phyloP scores from a whole-genome alignment of 768 basidiomycete genomes.

The Phlebiopsis flavidoalba region DNA sequence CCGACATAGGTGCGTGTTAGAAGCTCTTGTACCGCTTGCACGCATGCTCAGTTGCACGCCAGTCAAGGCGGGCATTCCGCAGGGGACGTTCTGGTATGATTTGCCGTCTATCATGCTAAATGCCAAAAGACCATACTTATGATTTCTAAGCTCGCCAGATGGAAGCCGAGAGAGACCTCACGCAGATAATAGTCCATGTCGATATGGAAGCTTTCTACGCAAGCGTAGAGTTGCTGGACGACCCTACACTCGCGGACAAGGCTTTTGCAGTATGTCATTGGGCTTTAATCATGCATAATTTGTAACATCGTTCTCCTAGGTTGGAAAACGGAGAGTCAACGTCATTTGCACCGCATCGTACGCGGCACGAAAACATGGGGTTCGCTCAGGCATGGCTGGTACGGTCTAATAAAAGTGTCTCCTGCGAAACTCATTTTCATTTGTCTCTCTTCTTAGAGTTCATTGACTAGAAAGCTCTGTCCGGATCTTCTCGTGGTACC shows the following conservation, averaged over 20 bases:
- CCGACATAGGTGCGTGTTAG: slow-evolving; percentile 47
- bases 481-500: slow-evolving; percentile 77
- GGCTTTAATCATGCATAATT: too few relatives aligned
- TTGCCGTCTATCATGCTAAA: background rate
- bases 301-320: slow-evolving; percentile 30
- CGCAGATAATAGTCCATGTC: slow-evolving; percentile 84
- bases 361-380: slow-evolving; percentile 85
- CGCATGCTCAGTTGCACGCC: background rate
- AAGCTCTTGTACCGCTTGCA: slow-evolving; percentile 4
- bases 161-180: slow-evolving; percentile 72
- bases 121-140: background rate
- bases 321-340: slow-evolving; percentile 79
- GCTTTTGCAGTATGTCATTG: slow-evolving; percentile 59
- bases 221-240: slow-evolving; percentile 66
- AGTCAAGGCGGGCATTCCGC: slow-evolving; percentile 57
- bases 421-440: background rate
- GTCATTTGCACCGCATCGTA: slow-evolving; percentile 89
- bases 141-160: slow-evolving; percentile 50
- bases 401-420: slow-evolving; percentile 14
- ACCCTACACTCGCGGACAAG: slow-evolving; percentile 62
- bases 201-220: slow-evolving; percentile 96
- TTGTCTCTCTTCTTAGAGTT: slow-evolving; percentile 47
- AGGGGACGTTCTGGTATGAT: slow-evolving; percentile 69
- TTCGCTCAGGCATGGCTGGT: slow-evolving; percentile 96
- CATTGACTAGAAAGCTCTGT: slow-evolving; percentile 90